These are phyloP conservation scores for Neonectria sp. DNA, from an alignment of 2,329 filamentous ascomycete species.

Conservation along the genomic window DNA sequence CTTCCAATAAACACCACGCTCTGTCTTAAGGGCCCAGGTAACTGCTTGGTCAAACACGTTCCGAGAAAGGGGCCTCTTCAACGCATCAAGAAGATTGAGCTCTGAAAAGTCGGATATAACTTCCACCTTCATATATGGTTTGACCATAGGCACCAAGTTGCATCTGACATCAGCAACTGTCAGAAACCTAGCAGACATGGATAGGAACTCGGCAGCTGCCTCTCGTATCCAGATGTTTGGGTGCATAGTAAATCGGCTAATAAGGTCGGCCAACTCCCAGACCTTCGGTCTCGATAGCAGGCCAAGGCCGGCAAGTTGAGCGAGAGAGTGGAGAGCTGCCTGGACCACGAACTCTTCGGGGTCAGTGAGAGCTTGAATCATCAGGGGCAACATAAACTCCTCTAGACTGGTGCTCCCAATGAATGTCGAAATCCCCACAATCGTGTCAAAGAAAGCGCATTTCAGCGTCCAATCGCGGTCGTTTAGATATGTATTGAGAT, in stretches of 20 bases:
- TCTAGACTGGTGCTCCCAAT: slow-evolving; percentile 91
- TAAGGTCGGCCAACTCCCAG: slow-evolving; percentile 89
- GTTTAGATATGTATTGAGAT: slow-evolving; percentile 97
- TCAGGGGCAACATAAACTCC: slow-evolving; percentile 94
- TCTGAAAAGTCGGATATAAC: slow-evolving; percentile 79
- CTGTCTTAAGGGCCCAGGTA: slow-evolving; percentile 86
- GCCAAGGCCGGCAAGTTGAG: slow-evolving; percentile 89
- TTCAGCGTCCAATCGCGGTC: slow-evolving; percentile 97
- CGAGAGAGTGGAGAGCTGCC: slow-evolving; percentile 88
- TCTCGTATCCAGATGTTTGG: slow-evolving; percentile 97
- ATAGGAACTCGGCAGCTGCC: slow-evolving; percentile 87
- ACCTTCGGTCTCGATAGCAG: slow-evolving; percentile 87
- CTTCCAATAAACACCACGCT: slow-evolving; percentile 91
- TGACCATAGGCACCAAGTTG: slow-evolving; percentile 84
- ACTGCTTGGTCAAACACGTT: slow-evolving; percentile 88
- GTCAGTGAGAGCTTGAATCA: slow-evolving; percentile 95
- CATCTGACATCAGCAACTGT: slow-evolving; percentile 87
- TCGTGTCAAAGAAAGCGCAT: slow-evolving; percentile 95
- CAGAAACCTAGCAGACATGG: slow-evolving; percentile 81
- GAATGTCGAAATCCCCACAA: slow-evolving; percentile 93
- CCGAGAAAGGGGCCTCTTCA: slow-evolving; percentile 86
- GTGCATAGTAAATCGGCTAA: slow-evolving; percentile 90
- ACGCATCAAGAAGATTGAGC: slow-evolving; percentile 80
- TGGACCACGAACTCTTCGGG: slow-evolving; percentile 95
- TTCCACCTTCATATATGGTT: slow-evolving; percentile 84